Base-by-base conservation (phyloP, 2,329 filamentous ascomycete genomes). In the Neonectria coccinea region DNA sequence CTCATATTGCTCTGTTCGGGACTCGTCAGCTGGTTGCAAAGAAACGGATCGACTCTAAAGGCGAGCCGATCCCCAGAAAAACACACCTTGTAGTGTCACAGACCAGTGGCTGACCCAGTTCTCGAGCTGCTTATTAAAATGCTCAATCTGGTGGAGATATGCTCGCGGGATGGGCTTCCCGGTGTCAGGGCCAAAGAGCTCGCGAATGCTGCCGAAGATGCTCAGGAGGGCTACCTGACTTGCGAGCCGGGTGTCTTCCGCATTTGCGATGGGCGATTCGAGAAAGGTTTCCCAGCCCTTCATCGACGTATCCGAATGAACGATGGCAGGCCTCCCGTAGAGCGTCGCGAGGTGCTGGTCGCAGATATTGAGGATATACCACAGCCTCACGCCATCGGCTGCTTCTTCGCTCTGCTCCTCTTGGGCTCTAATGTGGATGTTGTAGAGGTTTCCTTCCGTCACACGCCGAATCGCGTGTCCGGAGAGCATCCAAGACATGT, bases 401-500 rank as follows among this genome's bases (percentile, higher is more conserved):
- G 80, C 79, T 29, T 84, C 80, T 36, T 79, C 76, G 12, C 74
- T 77, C n/a, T 75, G 72, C 11, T 78, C 78, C 2, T 69, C 54
- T 8, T 82, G 67, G 0, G 79, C 76, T 11, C 75, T 75, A 11
- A 76, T 75, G 55, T 79, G 80, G 56, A 78, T 80, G 57, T 74
- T 78, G 55, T 79, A 77, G 0, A 84, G 66, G 62, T 82, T 81
- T 36, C 81, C 74, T 60, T 85, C 82, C 29, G 80, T 81, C 0
- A 83, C 83, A n/a, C 82, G 75, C 1, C 83, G 78, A 16, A 84
- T 82, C 1, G 82, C 83, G 59, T 82, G 79, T 0, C 86, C 86
- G 0, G 85, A 87, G 1, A 89, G 78, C 61, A 85, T 88, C 85
- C 87, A 89, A n/a, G 85, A 87, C 27, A 88, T 78, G 65, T 89